Percentiles rank a stretch among this genome's conserved stretches.
These are phyloP conservation scores for Abrus precatorius DNA, from an alignment of 306 rosid species.

Conservation along the genomic window DNA sequence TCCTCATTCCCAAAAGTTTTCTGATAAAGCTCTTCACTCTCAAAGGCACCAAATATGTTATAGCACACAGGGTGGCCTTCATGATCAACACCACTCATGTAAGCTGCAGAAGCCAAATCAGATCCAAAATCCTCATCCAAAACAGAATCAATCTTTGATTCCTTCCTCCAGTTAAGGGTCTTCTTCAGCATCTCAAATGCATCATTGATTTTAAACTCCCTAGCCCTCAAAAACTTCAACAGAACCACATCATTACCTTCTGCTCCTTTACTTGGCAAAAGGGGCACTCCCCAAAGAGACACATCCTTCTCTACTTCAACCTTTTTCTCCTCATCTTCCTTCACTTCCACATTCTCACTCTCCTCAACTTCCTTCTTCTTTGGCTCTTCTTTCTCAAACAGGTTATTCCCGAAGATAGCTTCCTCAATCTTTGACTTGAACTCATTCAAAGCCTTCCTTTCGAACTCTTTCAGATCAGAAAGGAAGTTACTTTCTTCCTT, in stretches of 20 bases:
- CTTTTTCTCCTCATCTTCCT: slow-evolving; percentile 38
- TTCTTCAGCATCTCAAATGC: slow-evolving; percentile 66
- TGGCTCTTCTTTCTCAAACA: slow-evolving; percentile 47
- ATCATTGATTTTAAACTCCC: slow-evolving; percentile 59
- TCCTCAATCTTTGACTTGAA: slow-evolving; percentile 59
- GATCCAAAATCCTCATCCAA: slow-evolving; percentile 52
- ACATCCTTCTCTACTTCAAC: slow-evolving; percentile 31
- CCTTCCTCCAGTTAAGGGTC: slow-evolving; percentile 64
- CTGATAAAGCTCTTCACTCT: slow-evolving; percentile 51
- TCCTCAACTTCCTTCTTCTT: slow-evolving; percentile 30
- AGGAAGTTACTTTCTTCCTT: slow-evolving; percentile 61
- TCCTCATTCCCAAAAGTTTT: slow-evolving; percentile 55
- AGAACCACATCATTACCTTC: slow-evolving; percentile 55
- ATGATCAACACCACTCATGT: slow-evolving; percentile 56
- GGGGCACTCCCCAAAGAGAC: slow-evolving; percentile 60
- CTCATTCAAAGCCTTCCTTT: slow-evolving; percentile 55
- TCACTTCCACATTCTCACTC: slow-evolving; percentile 8
- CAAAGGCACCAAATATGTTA: slow-evolving; percentile 59
- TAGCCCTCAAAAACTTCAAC: slow-evolving; percentile 61
- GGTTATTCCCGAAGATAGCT: slow-evolving; percentile 46
- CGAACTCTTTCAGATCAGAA: slow-evolving; percentile 61
- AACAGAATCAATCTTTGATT: slow-evolving; percentile 54
- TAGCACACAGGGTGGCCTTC: slow-evolving; percentile 66
- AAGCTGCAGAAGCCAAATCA: slow-evolving; percentile 45
- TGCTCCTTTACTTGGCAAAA: slow-evolving; percentile 55